Evolutionary conservation across 2,329 filamentous ascomycete genomes (phyloP), one percentile per base, ranked within the genome.

Genomic region (Colletotrichum brevisporum): DNA sequence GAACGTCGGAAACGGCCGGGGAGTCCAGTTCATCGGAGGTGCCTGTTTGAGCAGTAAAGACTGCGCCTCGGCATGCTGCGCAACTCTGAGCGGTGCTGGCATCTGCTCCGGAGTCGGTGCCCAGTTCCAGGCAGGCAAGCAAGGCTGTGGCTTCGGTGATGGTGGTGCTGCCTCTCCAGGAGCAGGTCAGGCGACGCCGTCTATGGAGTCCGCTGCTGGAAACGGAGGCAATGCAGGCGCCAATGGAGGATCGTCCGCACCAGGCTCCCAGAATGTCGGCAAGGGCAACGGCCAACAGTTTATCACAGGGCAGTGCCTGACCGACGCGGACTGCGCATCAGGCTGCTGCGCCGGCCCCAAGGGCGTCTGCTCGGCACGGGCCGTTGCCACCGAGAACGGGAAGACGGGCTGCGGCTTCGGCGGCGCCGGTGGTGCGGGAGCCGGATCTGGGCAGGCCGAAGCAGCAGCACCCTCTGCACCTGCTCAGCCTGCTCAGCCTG

Each of bases 301-400:
- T 71, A 79, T 80, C 67, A 78, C 77, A 4, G 78, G 78, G 1
- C 73, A 78, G 41, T 80, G 78, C 58, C 63, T 75, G 3, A 73
- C 73, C 9, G 75, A 74, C 31, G 77, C 76, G 3, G 77, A 79
- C 66, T 80, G 78, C 56, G 75, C 73, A 4, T 76, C 76, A 1
- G 73, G 73, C 12, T 80, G 78, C 63, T 80, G 78, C 54, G 77
- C 76, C 5, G 75, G 63, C 5, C 76, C 74, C 43, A 78, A 75
- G 51, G 78, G 78, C 5, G 76, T 78, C 36, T 81, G 79, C 71
- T 79, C 78, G 8, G 78, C 77, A 10, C 53, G 73, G 1, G 79
- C 75, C 2, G 78, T 77, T 0, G 73, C 76, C 16, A 74, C 68
- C 26, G 75, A 77, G 57, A 74, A 73, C 15, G 78, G 78, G 21